A percentile compares a stretch with the other conserved stretches of the same genome.
Conservation (phyloP, 352 stramenopile species). For the Globisporangium orthogonon region DNA sequence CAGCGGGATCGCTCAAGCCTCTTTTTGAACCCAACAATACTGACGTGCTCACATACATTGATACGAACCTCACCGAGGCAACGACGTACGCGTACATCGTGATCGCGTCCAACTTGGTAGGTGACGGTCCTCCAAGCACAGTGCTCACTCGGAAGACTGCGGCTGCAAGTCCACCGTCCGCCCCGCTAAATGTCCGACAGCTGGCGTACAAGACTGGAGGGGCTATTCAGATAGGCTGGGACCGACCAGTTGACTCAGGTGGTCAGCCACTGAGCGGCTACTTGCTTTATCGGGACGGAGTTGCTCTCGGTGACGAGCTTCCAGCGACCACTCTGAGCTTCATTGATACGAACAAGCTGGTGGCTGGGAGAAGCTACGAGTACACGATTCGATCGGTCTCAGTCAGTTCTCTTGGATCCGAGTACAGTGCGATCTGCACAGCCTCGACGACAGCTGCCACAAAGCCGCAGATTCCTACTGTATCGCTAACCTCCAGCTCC, state of each 20-base stretch:
- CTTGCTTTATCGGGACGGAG: conserved; percentile 46
- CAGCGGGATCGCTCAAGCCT: conserved; percentile 6
- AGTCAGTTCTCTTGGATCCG: conserved; percentile 27
- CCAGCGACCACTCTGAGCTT: conserved; percentile 16
- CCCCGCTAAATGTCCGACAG: conserved; percentile 35
- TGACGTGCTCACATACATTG: conserved; percentile 20
- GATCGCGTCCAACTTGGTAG: conserved; percentile 27
- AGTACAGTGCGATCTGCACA: conserved; percentile 25
- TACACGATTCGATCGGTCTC: conserved; percentile 42
- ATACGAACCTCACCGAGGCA: conserved; percentile 39
- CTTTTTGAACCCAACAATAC: conserved; percentile 21
- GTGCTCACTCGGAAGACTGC: conserved; percentile 27
- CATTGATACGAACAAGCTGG: conserved; percentile 27
- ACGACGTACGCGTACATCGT: conserved; percentile 48
- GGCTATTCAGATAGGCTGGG: conserved; percentile 50
- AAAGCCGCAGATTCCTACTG: conserved; percentile 20
- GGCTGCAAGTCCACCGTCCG: conserved; percentile 34
- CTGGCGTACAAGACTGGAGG: conserved; percentile 39
- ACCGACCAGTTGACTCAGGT: conserved; percentile 42
- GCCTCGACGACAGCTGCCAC: conserved; percentile 31
- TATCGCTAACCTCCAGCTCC: conserved; percentile 12
- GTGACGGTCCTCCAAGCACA: conserved; percentile 27
- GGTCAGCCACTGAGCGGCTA: conserved; percentile 39
- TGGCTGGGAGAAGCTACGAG: conserved; percentile 31
- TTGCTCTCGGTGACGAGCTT: conserved; percentile 18